Conservation (phyloP, 192 early-diverging fungal species). For the Entomortierella parvispora region DNA sequence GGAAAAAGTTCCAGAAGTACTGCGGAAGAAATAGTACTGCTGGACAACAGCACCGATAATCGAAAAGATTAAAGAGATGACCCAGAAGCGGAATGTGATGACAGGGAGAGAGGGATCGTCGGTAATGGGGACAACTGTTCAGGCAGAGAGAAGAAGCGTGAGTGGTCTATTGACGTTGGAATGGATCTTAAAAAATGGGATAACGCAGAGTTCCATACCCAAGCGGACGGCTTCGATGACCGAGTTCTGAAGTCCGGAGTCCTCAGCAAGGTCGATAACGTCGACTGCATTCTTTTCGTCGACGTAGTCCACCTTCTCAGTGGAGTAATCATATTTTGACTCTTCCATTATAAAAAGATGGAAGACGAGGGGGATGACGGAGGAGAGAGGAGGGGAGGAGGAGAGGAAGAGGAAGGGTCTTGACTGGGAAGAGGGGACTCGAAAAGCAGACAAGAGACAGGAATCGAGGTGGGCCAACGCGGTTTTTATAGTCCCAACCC, state of each 20-base stretch:
- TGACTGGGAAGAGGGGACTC: background rate
- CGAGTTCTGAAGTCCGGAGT: conserved; percentile 20
- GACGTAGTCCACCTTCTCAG: background rate
- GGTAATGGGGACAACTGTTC: conserved; percentile 22
- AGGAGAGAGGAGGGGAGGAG: background rate
- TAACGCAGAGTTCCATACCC: conserved; percentile 21
- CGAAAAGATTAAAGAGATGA: conserved; percentile 49
- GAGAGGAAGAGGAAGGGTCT: background rate
- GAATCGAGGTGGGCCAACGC: too few relatives aligned
- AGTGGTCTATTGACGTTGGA: background rate
- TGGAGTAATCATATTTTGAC: background rate
- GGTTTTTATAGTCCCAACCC: too few relatives aligned
- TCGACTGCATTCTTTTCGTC: background rate
- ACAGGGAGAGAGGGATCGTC: conserved; percentile 53
- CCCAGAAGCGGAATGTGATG: conserved; percentile 57
- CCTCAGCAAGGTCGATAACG: background rate
- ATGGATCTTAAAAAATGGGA: background rate
- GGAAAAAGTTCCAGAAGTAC: conserved; percentile 20
- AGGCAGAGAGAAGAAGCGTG: background rate
- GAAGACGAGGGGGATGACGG: background rate
- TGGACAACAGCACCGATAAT: conserved; percentile 32
- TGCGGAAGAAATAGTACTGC: conserved; percentile 40
- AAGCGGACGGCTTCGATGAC: conserved; percentile 47
- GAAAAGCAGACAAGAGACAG: conserved; percentile 4
- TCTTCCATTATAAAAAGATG: background rate